Percentiles rank a stretch among this genome's conserved stretches.
Evolutionary conservation across 257 asterid species (phyloP).

Genomic region (Przewalskia tangutica): DNA sequence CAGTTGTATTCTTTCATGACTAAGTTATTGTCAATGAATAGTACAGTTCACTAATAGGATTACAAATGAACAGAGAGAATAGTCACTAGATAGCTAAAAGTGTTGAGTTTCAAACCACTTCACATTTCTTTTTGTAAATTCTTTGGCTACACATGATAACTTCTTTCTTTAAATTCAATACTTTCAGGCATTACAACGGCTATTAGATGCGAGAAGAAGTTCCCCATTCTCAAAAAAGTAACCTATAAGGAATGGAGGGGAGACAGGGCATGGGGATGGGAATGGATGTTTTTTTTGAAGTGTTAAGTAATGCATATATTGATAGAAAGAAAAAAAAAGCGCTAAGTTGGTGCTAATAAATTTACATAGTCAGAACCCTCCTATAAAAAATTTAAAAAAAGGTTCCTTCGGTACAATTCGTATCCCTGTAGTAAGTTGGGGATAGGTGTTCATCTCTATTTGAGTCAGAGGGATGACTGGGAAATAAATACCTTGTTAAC

Average conservation of each 20-base stretch:
- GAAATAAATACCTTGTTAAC: slow-evolving; percentile 59
- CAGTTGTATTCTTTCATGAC: not conserved
- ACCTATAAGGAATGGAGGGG: not conserved
- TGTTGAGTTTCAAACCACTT: not conserved
- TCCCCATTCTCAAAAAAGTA: not conserved
- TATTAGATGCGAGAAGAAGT: not conserved
- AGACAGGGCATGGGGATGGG: not conserved
- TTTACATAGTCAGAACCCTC: not conserved
- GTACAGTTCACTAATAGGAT: not conserved
- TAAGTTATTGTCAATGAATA: not conserved
- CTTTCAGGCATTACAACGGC: not conserved
- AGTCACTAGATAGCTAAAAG: not conserved
- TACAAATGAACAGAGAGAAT: not conserved
- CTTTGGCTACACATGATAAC: not conserved
- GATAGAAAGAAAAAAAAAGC: not conserved
- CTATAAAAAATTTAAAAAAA: not conserved
- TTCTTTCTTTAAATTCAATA: not conserved
- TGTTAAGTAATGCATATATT: not conserved
- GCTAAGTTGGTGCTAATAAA: not conserved
- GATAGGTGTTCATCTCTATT: not conserved
- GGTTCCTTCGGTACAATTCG: not conserved
- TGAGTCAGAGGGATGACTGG: not conserved
- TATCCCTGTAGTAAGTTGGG: not conserved
- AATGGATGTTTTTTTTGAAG: not conserved
- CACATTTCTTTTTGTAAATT: not conserved